These are phyloP conservation scores for Smittium culicis DNA, from an alignment of 371 early-diverging fungal species.

Conservation along the genomic window DNA sequence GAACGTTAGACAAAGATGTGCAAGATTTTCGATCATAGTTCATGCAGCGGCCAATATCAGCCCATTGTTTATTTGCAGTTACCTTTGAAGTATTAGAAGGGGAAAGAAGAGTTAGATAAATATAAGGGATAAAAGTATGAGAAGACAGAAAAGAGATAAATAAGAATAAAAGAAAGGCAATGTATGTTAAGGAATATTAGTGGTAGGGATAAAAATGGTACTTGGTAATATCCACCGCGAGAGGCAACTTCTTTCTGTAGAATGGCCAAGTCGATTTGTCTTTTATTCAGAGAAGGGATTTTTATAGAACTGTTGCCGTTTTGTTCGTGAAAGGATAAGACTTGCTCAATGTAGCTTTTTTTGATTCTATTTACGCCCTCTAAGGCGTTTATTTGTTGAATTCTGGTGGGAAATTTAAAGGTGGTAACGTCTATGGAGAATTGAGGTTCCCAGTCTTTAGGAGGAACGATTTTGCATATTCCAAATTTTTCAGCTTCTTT, in stretches of 20 bases:
- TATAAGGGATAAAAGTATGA: conserved; percentile 4
- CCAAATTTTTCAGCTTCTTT: conserved; percentile 67
- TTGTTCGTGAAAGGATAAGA: conserved; percentile 74
- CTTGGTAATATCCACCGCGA: conserved; percentile 64
- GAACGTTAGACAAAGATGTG: conserved; percentile 68
- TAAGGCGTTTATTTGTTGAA: conserved; percentile 80
- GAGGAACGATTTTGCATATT: conserved; percentile 87
- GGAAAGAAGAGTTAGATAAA: conserved; percentile 1
- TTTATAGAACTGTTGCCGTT: conserved; percentile 53
- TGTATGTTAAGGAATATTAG: too few relatives aligned
- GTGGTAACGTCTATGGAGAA: conserved; percentile 72
- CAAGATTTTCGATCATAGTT: conserved; percentile 60
- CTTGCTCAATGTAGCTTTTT: conserved; percentile 78
- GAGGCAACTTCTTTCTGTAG: conserved; percentile 67
- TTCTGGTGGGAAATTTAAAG: conserved; percentile 78
- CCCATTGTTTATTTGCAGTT: conserved; percentile 72
- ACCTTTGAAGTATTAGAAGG: conserved; percentile 50
- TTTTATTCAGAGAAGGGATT: conserved; percentile 66
- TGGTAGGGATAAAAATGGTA: conserved; percentile 17
- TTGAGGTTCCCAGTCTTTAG: conserved; percentile 62
- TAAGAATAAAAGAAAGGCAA: too few relatives aligned
- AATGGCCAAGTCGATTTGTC: conserved; percentile 70
- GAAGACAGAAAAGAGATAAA: too few relatives aligned
- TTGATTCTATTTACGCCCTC: conserved; percentile 76
- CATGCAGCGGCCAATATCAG: conserved; percentile 64